These are phyloP conservation scores for Lagenaria siceraria DNA, from an alignment of 306 rosid genomes.

Conservation along the genomic window DNA sequence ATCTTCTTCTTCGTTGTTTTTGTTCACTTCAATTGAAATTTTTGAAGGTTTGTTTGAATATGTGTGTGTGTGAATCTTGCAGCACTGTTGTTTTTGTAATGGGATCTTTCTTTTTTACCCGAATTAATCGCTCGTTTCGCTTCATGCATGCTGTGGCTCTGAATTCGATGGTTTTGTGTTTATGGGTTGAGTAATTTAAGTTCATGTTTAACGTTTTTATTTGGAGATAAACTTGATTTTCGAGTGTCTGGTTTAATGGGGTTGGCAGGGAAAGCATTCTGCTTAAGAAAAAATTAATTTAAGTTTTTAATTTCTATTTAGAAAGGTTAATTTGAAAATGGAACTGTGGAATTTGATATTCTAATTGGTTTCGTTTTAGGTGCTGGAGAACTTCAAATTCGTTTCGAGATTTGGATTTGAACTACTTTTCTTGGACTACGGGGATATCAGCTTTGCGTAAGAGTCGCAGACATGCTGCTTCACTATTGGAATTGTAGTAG, in stretches of 20 bases:
- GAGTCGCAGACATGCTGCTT: background rate
- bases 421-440: background rate
- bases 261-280: background rate
- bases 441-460: background rate
- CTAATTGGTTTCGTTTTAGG: background rate
- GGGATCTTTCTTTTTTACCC: background rate
- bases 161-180: background rate
- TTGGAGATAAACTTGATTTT: background rate
- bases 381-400: background rate
- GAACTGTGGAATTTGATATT: background rate
- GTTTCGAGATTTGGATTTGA: background rate
- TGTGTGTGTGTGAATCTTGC: background rate
- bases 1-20: background rate
- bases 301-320: background rate
- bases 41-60: background rate
- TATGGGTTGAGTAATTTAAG: background rate
- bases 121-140: background rate
- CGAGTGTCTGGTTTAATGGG: background rate
- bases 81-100: background rate
- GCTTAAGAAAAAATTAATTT: background rate
- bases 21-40: background rate
- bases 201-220: background rate
- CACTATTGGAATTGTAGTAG: background rate
- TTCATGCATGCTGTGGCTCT: background rate
- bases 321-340: background rate